Base-by-base conservation (phyloP, 1,284 basidiomycete species). In the Ganoderma leucocontextum region DNA sequence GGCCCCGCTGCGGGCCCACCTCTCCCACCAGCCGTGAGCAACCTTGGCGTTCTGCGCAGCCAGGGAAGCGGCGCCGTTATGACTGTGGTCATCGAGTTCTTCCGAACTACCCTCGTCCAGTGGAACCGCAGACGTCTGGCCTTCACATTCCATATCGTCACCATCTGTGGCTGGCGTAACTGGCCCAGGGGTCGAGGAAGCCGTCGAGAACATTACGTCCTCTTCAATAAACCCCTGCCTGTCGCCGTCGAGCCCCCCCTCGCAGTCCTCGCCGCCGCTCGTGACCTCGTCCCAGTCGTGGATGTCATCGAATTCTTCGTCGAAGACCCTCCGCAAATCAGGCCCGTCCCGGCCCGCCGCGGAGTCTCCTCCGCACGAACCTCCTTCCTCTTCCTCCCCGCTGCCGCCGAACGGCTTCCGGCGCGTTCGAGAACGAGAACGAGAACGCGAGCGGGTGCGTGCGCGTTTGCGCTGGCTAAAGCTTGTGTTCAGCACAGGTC, bases 21-120 rank as follows among this genome's bases (percentile, higher is more conserved):
- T 84, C 33, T 85, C 80, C 81, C 86, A 84, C 90, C 90, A 92
- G 19, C 89, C 89, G 57, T 81, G 81, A 58, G 86, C 85, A 44
- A 91, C 87, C 35, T 25, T 60, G 60, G 83, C 80, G 44, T 78
- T 77, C 62, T 82, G 80, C 67, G 78, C 74, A 60, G 78, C 66
- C 42, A 72, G 75, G n/a, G 68, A 73, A 38, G 65, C 67, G 38
- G 67, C 70, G 58, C 65, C 68, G 29, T 68, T 73, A 63, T 52
- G 64, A 41, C 63, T 67, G 10, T 60, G 61, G 35, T 65, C 63
- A 19, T 64, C 69, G 65, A 72, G 65, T 70, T 72, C 72, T 67
- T 61, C 70, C 69, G 72, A 72, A 59, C 61, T 70, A 67, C 71
- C 61, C 71, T 72, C 71, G 69, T 67, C 61, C 36, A 44, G 41